Evolutionary conservation across 257 asterid genomes (phyloP).

Genomic region (Datura wrightii): DNA sequence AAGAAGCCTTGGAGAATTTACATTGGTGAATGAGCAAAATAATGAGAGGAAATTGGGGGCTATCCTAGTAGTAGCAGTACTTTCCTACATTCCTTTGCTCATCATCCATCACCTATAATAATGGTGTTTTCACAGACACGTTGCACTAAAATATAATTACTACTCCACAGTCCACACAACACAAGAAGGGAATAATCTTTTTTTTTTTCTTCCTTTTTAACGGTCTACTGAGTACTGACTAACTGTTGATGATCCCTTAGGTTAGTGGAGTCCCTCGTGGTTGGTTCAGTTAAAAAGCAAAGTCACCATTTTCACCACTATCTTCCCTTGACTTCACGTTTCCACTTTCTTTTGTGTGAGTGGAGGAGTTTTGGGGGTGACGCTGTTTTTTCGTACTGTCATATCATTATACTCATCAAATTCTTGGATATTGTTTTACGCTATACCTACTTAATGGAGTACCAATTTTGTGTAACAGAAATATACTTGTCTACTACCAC

Average conservation of each 20-base stretch:
- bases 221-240: slow-evolving; percentile 44
- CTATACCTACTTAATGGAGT: not conserved
- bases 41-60: not conserved
- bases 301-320: slow-evolving; percentile 35
- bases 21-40: not conserved
- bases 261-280: slow-evolving; percentile 55
- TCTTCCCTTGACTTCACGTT: slow-evolving; percentile 45
- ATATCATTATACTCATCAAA: not conserved
- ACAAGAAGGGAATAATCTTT: not conserved
- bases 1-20: not conserved
- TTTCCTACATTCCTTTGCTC: not conserved
- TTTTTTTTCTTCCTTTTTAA: slow-evolving; percentile 33
- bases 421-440: not conserved
- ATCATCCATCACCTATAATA: not conserved
- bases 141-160: not conserved
- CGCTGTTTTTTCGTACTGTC: not conserved
- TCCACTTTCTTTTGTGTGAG: not conserved
- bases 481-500: slow-evolving; percentile 14
- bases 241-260: slow-evolving; percentile 39
- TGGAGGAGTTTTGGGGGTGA: not conserved
- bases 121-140: not conserved
- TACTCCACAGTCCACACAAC: not conserved
- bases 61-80: not conserved
- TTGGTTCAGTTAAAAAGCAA: slow-evolving; percentile 58
- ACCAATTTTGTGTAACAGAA: slow-evolving; percentile 3